phyloP scores from a whole-genome alignment of 2,329 filamentous ascomycete species.

The Aureobasidium sp. region DNA sequence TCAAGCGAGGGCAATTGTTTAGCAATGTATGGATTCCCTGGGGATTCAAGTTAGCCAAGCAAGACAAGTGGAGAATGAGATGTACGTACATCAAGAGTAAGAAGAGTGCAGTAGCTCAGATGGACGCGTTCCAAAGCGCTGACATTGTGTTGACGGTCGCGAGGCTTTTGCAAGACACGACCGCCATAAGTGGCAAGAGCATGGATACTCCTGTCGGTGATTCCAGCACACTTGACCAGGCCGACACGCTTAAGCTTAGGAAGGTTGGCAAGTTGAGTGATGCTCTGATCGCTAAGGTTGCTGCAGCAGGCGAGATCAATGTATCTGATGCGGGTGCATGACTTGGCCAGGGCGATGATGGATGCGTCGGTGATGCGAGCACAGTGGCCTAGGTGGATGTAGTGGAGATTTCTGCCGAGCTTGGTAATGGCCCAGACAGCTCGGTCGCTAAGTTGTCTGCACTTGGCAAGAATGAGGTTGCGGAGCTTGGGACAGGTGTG shows the following conservation, averaged over 20 bases:
- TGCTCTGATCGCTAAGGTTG: constrained; percentile 78
- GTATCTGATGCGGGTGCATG: constrained; percentile 90
- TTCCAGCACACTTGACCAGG: constrained; percentile 83
- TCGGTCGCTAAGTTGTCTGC: constrained; percentile 81
- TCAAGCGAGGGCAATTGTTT: constrained; percentile 85
- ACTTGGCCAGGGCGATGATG: constrained; percentile 73
- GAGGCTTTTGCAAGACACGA: constrained; percentile 19
- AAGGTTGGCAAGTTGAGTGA: constrained; percentile 73
- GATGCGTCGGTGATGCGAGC: constrained; percentile 82
- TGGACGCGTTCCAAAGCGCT: constrained; percentile 86
- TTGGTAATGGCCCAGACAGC: constrained; percentile 81
- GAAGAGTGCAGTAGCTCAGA: constrained; percentile 83
- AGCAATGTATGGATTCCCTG: constrained; percentile 85
- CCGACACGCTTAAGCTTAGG: constrained; percentile 94
- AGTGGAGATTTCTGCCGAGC: constrained; percentile 92
- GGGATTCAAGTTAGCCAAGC: constrained; percentile 25
- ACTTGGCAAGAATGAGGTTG: constrained; percentile 92
- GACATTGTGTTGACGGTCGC: constrained; percentile 37
- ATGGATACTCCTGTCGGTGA: constrained; percentile 83
- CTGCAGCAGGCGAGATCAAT: constrained; percentile 96
- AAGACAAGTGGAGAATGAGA: too few species aligned
- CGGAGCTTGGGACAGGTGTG: constrained; percentile 77
- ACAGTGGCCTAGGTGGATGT: constrained; percentile 92
- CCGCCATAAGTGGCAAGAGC: constrained; percentile 59
- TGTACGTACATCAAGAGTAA: constrained; percentile 67